A percentile compares a stretch with the other conserved stretches of the same genome.
phyloP scores from a whole-genome alignment of 371 early-diverging fungal species.

The Zychaea mexicana region DNA sequence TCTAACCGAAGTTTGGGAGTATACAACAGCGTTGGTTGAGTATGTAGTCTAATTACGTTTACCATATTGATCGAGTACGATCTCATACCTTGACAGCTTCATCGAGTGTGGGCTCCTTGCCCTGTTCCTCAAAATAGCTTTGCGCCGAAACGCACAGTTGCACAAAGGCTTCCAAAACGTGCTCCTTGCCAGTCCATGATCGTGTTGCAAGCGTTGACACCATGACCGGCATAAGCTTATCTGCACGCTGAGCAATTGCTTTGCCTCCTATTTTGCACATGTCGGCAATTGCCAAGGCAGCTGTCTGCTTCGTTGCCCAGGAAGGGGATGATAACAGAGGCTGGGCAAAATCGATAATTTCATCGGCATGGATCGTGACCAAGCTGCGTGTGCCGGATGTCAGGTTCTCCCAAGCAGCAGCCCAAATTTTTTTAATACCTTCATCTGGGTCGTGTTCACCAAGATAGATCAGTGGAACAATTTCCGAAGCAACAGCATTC shows the following conservation, averaged over 20 bases:
- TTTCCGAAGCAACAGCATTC: constrained; percentile 55
- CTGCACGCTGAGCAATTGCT: constrained; percentile 41
- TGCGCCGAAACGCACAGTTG: constrained; percentile 60
- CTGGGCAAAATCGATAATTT: constrained; percentile 62
- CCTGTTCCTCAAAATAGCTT: constrained; percentile 38
- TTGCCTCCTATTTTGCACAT: constrained; percentile 53
- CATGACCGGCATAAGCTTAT: constrained; percentile 63
- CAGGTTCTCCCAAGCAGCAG: constrained; percentile 83
- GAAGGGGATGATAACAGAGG: constrained; percentile 64
- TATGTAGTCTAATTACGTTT: too few species aligned
- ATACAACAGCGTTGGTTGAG: too few species aligned
- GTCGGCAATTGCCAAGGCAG: constrained; percentile 71
- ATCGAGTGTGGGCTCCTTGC: constrained; percentile 32
- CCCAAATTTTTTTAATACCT: constrained; percentile 65
- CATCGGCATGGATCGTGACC: constrained; percentile 59
- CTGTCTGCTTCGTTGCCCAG: constrained; percentile 82
- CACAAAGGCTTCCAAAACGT: constrained; percentile 74
- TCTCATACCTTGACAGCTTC: constrained; percentile 52
- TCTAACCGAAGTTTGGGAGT: constrained; percentile 16
- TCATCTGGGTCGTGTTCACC: constrained; percentile 76
- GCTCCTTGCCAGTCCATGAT: constrained; percentile 90
- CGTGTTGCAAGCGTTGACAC: constrained; percentile 71
- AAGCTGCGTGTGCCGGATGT: constrained; percentile 72
- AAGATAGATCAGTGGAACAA: constrained; percentile 77
- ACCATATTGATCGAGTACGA: neutral